Evolutionary conservation across 331 rosid species (phyloP).

Genomic region (Malus hybrid): DNA sequence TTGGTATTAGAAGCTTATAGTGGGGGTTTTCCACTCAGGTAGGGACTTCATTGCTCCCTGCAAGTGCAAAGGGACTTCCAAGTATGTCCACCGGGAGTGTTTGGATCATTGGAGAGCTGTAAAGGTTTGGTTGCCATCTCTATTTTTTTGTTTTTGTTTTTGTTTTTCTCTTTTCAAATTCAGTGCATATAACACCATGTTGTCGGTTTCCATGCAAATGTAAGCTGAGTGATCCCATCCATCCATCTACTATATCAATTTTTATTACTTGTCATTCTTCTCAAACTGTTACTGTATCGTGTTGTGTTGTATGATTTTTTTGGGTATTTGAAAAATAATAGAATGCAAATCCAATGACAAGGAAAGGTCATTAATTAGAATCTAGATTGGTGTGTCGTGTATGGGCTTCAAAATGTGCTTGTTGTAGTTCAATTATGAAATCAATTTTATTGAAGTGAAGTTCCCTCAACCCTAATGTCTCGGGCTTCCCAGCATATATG

Average conservation of each 20-base stretch:
- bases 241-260: background rate
- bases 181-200: background rate
- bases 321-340: background rate
- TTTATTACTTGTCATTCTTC: background rate
- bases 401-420: background rate
- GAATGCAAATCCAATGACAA: background rate
- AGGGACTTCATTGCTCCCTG: slow-evolving; percentile 99
- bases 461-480: background rate
- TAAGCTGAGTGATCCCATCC: background rate
- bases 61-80: slow-evolving; percentile 93
- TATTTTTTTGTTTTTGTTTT: background rate
- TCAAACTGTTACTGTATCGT: background rate
- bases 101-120: slow-evolving; percentile 99
- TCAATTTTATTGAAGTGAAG: background rate
- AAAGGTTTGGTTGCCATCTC: slow-evolving; percentile 41
- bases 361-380: background rate
- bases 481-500: too few species aligned
- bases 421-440: background rate
- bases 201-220: background rate
- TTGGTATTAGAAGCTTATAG: background rate
- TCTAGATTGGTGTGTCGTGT: background rate
- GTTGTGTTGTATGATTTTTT: too few species aligned
- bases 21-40: slow-evolving; percentile 40
- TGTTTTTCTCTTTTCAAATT: background rate
- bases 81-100: slow-evolving; percentile 95